These are phyloP conservation scores for Pythium biforme DNA, from an alignment of 352 stramenopile species.

Conservation along the genomic window DNA sequence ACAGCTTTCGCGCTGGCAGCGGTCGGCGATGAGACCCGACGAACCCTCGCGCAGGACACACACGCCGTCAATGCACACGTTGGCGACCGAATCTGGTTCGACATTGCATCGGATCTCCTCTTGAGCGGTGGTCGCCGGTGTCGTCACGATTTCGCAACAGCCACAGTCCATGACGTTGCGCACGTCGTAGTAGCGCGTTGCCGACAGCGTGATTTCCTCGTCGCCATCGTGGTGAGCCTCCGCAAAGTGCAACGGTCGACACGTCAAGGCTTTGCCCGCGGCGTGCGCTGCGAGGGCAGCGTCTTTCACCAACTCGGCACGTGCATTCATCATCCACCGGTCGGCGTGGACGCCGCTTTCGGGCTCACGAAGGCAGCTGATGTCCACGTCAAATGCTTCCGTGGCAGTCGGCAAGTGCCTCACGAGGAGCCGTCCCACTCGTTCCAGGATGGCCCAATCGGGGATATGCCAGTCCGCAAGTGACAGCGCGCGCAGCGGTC, in stretches of 20 bases:
- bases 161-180: background rate
- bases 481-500: background rate
- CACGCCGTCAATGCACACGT: background rate
- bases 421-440: background rate
- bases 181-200: background rate
- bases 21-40: background rate
- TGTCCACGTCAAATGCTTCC: background rate
- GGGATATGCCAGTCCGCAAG: background rate
- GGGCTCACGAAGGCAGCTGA: background rate
- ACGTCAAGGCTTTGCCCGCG: background rate
- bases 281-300: background rate
- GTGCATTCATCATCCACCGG: background rate
- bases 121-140: no score
- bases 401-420: background rate
- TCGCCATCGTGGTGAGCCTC: background rate
- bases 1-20: background rate
- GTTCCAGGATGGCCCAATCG: no score
- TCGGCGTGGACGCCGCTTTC: background rate
- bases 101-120: background rate
- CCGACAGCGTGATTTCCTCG: background rate
- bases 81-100: background rate
- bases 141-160: background rate
- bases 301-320: background rate
- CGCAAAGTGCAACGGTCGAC: background rate
- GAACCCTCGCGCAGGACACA: background rate